Evolutionary conservation across 345 rosid genomes (phyloP).

Genomic region (Gossypium arboreum): DNA sequence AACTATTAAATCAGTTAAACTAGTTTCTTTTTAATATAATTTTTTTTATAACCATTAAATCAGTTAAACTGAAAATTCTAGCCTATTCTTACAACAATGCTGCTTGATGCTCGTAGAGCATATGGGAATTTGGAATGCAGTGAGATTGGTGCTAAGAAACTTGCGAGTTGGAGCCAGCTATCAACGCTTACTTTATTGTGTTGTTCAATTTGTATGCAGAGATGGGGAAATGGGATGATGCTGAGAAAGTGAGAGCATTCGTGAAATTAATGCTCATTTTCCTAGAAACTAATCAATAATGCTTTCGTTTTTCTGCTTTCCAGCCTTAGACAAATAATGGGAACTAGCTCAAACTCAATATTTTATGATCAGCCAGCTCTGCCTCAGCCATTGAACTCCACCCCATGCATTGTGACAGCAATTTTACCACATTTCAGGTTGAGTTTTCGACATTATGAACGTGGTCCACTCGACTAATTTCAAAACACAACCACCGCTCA

Average conservation of each 20-base stretch:
- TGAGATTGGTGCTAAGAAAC: slow-evolving; percentile 45
- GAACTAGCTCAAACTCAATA: background rate
- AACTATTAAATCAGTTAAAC: no score
- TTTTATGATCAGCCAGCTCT: background rate
- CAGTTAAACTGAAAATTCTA: no score
- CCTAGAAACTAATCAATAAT: background rate
- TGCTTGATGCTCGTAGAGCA: slow-evolving; percentile 32
- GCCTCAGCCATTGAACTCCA: background rate
- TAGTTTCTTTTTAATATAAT: no score
- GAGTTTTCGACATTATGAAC: background rate
- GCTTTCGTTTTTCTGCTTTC: background rate
- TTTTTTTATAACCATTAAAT: no score
- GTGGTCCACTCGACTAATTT: background rate
- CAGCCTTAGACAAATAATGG: no score
- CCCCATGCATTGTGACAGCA: background rate
- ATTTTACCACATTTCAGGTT: background rate
- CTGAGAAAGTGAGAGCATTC: slow-evolving; percentile 30
- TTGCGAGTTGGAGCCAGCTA: slow-evolving; percentile 46
- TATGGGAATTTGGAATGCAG: slow-evolving; percentile 38
- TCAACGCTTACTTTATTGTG: slow-evolving; percentile 34
- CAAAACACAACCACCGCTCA: no score
- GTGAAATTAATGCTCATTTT: slow-evolving; percentile 20
- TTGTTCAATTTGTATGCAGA: slow-evolving; percentile 43
- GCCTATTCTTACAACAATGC: slow-evolving; percentile 22
- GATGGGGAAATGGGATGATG: slow-evolving; percentile 53